These are phyloP conservation scores for Lentithecium fluviatile DNA, from an alignment of 495 filamentous ascomycete species.

Conservation along the genomic window DNA sequence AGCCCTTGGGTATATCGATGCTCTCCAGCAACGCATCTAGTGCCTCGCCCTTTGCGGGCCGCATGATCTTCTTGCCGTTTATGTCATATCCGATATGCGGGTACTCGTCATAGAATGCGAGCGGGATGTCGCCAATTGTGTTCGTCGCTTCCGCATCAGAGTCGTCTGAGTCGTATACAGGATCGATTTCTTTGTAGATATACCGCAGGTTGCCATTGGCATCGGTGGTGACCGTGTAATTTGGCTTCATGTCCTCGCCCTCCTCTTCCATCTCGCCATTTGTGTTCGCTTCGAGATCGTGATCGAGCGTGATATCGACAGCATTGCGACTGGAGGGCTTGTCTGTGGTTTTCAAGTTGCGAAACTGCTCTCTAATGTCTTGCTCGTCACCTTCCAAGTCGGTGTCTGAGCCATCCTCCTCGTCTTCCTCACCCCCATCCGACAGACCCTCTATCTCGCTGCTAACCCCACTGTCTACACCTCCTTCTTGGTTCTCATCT, in stretches of 20 bases:
- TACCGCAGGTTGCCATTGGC: constrained; percentile 74
- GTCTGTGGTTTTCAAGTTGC: constrained; percentile 34
- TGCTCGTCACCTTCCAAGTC: constrained; percentile 56
- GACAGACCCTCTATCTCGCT: constrained; percentile 13
- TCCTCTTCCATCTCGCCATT: constrained; percentile 39
- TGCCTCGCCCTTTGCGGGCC: constrained; percentile 89
- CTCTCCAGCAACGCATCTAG: constrained; percentile 91
- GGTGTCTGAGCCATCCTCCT: constrained; percentile 48
- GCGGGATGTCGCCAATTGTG: constrained; percentile 91
- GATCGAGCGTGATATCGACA: constrained; percentile 8
- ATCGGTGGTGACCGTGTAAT: constrained; percentile 62
- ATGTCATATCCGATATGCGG: constrained; percentile 99
- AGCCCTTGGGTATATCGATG: constrained; percentile 97
- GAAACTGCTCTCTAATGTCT: constrained; percentile 38
- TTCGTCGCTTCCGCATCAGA: constrained; percentile 77
- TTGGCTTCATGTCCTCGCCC: constrained; percentile 48
- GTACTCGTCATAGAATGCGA: constrained; percentile 94
- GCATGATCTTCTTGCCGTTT: constrained; percentile 96
- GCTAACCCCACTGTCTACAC: constrained; percentile 40
- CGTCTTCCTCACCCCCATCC: constrained; percentile 47
- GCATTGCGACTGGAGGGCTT: constrained; percentile 26
- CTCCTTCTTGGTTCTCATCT: too few relatives aligned
- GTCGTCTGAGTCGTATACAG: constrained; percentile 94
- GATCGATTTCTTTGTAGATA: constrained; percentile 85
- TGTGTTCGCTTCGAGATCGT: constrained; percentile 12